Conservation (phyloP, 306 rosid species). For the Carpinus viminea region DNA sequence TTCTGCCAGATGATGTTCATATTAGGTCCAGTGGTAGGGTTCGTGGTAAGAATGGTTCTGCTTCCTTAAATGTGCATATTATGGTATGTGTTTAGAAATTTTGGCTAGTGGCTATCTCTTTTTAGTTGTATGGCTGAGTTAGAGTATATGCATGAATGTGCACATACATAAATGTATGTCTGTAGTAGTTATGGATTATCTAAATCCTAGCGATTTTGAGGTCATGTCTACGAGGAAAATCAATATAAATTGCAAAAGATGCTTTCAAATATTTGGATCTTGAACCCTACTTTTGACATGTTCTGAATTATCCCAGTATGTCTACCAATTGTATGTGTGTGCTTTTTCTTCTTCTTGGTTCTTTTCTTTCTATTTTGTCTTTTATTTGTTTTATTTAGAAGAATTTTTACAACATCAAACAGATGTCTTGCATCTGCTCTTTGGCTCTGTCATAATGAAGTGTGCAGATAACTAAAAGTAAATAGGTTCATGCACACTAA, state of each 20-base stretch:
- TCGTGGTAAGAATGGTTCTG: conserved; percentile 57
- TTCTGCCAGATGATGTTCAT: conserved; percentile 87
- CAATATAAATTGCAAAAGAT: neutral
- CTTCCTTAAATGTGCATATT: neutral
- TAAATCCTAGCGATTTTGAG: neutral
- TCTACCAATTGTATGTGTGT: neutral
- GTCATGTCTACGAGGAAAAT: neutral
- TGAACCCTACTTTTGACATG: neutral
- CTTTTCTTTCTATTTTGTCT: neutral
- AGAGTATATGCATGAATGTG: neutral
- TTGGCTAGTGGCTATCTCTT: neutral
- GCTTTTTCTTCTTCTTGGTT: neutral
- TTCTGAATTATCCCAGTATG: neutral
- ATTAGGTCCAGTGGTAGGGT: conserved; percentile 83
- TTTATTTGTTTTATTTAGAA: neutral
- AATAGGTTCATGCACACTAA: neutral
- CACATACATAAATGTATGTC: neutral
- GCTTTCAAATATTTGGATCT: neutral
- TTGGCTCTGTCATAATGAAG: neutral
- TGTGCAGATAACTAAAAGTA: neutral
- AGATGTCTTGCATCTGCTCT: neutral
- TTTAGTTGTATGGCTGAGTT: neutral
- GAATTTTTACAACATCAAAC: neutral
- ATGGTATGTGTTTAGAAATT: neutral
- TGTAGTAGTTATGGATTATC: neutral